Evolutionary conservation across 257 asterid genomes (phyloP).

Genomic region (Solanum sejunctum): DNA sequence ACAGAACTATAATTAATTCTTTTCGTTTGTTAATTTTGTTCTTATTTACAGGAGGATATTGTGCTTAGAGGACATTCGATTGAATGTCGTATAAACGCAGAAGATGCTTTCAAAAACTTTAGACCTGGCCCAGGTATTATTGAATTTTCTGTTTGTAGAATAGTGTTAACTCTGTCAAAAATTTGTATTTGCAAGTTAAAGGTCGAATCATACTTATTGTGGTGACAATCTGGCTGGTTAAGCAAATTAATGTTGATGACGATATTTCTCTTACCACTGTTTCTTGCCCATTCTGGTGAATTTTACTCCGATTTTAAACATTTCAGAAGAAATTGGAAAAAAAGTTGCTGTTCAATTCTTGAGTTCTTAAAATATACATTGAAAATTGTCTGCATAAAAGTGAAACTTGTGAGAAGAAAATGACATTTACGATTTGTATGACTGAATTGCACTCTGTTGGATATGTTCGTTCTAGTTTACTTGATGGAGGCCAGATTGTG

Average conservation of each 20-base stretch:
- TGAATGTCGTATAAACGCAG: constrained; percentile 97
- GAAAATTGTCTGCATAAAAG: neutral
- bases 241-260: neutral
- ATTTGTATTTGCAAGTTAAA: neutral
- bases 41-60: constrained; percentile 62
- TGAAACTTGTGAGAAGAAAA: neutral
- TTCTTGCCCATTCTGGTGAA: neutral
- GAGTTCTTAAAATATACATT: neutral
- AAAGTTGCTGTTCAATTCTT: neutral
- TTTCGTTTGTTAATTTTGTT: neutral
- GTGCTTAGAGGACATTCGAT: constrained; percentile 88
- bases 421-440: neutral
- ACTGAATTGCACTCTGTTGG: neutral
- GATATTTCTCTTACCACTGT: neutral
- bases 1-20: neutral
- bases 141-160: too few relatives aligned
- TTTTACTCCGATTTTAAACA: neutral
- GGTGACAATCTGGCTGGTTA: neutral
- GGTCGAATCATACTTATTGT: neutral
- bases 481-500: neutral
- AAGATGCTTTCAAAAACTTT: constrained; percentile 97
- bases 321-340: neutral
- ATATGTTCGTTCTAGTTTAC: neutral
- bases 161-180: neutral
- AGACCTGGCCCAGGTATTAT: constrained; percentile 63